Percentiles rank a stretch among this genome's conserved stretches.
Evolutionary conservation across 2,329 filamentous ascomycete genomes (phyloP).

Genomic region (Claviceps digitariae): DNA sequence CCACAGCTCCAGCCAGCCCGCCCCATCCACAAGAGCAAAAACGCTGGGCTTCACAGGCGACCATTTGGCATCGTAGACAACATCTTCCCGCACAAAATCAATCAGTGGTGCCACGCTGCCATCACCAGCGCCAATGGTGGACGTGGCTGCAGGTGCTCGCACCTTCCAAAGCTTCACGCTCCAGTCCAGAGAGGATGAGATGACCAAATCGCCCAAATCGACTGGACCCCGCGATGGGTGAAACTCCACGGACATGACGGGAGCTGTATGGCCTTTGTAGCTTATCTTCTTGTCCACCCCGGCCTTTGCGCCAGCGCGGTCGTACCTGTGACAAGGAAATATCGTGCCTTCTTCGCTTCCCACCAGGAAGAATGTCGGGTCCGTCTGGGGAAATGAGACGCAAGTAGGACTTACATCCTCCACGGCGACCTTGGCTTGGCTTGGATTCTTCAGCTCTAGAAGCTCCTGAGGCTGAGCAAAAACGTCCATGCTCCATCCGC

Average conservation of each 20-base stretch:
- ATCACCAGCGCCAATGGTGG: conserved; percentile 40
- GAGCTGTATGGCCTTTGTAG: conserved; percentile 82
- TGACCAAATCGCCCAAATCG: conserved; percentile 84
- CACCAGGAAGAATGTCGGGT: conserved; percentile 94
- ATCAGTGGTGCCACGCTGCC: conserved; percentile 58
- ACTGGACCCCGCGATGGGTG: conserved; percentile 86
- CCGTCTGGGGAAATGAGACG: conserved; percentile 85
- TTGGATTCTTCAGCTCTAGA: conserved; percentile 73
- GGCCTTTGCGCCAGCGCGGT: conserved; percentile 91
- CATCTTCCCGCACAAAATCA: conserved; percentile 85
- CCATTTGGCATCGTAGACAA: conserved; percentile 95
- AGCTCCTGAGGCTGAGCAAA: conserved; percentile 92
- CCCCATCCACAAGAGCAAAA: conserved; percentile 88
- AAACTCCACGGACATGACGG: conserved; percentile 92
- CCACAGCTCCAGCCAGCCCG: conserved; percentile 86
- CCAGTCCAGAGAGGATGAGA: conserved; percentile 92
- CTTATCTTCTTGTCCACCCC: conserved; percentile 81
- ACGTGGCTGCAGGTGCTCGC: conserved; percentile 61
- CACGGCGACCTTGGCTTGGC: conserved; percentile 60
- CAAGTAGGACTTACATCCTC: conserved; percentile 93
- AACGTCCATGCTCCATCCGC: conserved; percentile 96
- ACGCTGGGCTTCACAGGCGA: conserved; percentile 87
- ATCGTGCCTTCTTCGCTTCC: conserved; percentile 95
- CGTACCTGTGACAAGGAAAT: conserved; percentile 92
- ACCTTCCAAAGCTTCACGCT: conserved; percentile 96